A percentile compares a stretch with the other conserved stretches of the same genome.
Evolutionary conservation across 2,329 filamentous ascomycete species (phyloP).

Genomic region (Phaeomoniella chlamydospora): DNA sequence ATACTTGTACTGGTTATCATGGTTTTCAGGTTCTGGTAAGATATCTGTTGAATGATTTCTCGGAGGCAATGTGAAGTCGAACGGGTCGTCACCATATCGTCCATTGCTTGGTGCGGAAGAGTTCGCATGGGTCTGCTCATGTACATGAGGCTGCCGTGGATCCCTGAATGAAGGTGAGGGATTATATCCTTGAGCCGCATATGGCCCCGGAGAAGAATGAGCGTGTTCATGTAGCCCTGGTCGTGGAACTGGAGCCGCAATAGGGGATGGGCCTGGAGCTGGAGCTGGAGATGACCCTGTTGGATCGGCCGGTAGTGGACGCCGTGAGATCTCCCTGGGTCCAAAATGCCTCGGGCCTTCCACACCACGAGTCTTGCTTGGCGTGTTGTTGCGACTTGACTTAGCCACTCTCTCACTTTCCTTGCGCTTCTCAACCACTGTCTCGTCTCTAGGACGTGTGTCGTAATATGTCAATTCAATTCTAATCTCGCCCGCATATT

Average conservation of each 20-base stretch:
- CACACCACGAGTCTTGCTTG: slow-evolving; percentile 6
- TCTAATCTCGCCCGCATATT: slow-evolving; percentile 89
- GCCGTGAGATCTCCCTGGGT: slow-evolving; percentile 52
- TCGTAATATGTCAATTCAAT: slow-evolving; percentile 97
- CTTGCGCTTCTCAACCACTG: slow-evolving; percentile 39
- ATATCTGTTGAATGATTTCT: background rate
- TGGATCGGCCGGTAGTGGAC: slow-evolving; percentile 71
- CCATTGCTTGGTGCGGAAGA: background rate
- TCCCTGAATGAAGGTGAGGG: background rate
- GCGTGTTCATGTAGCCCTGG: background rate
- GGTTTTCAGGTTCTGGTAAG: background rate
- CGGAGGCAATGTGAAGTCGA: background rate
- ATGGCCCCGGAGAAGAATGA: background rate
- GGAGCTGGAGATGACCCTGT: slow-evolving; percentile 3
- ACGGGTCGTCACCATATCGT: background rate
- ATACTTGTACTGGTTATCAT: background rate
- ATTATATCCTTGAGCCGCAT: background rate
- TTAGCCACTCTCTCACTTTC: slow-evolving; percentile 21
- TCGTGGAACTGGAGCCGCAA: slow-evolving; percentile 1
- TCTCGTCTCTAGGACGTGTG: slow-evolving; percentile 67
- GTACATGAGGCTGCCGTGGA: background rate
- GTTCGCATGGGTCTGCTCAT: background rate
- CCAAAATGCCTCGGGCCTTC: slow-evolving; percentile 38
- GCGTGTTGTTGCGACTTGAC: slow-evolving; percentile 14
- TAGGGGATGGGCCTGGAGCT: slow-evolving; percentile 4